These are phyloP conservation scores for Trichoderma afroharzianum DNA, from an alignment of 2,329 filamentous ascomycete species.

Conservation along the genomic window DNA sequence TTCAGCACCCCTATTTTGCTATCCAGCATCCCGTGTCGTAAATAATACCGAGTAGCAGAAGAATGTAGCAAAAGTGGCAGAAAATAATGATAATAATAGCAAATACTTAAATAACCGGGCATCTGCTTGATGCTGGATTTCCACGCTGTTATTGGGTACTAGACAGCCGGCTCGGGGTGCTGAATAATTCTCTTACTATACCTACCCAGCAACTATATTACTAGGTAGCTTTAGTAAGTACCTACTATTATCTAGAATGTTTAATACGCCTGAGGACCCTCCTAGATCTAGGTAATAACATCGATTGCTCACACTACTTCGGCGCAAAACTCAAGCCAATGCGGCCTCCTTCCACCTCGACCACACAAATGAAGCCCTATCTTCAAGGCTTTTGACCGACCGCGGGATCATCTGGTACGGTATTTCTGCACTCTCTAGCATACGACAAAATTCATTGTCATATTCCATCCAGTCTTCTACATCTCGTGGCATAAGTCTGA, in stretches of 20 bases:
- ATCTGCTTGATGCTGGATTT: no score
- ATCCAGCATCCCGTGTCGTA: no score
- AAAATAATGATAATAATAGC: no score
- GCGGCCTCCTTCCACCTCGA: not conserved
- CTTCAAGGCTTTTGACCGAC: conserved; percentile 1
- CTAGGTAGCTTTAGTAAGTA: no score
- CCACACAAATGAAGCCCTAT: conserved; percentile 13
- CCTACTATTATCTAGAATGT: not conserved
- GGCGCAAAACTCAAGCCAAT: not conserved
- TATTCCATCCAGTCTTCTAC: conserved; percentile 8
- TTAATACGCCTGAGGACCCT: not conserved
- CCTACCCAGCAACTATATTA: no score
- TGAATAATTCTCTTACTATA: no score
- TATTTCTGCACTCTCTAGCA: not conserved
- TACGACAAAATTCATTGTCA: conserved; percentile 5
- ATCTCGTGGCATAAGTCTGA: conserved; percentile 14
- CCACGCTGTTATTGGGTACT: no score
- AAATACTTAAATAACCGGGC: no score
- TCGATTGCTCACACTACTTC: not conserved
- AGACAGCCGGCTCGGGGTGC: no score
- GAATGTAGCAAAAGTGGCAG: no score
- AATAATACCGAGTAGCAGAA: no score
- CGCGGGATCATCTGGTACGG: not conserved
- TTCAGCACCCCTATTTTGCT: no score
- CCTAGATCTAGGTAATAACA: not conserved